Evolutionary conservation across 352 stramenopile species (phyloP), one percentile per base, ranked within the genome.

Genomic region (Pythium vanterpoolii): DNA sequence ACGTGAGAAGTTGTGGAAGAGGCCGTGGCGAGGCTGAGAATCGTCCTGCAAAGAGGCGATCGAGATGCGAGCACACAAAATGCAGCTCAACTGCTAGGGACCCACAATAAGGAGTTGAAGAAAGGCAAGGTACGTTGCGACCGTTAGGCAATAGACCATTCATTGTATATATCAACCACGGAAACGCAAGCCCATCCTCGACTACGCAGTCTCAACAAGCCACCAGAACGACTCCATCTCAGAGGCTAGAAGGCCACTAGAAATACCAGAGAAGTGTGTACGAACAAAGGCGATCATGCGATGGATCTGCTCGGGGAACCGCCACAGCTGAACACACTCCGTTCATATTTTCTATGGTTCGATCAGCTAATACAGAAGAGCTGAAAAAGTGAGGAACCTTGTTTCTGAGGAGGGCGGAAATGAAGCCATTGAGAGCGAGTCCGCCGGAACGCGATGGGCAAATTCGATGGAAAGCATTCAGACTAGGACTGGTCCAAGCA

Each of bases 391-490:
- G 2, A 9, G 3, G 33, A 38, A 38, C 3, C n/a, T n/a, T n/a
- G n/a, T n/a, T n/a, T n/a, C n/a, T n/a, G 33, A 38, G 33, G 16
- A 42, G 42, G 24, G 24, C 19, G 6, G 24, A 48, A 59, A 23
- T 39, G 38, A 40, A 58, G 24, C 48, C 49, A 56, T 45, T 16
- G 26, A 54, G 49, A 27, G 10, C 51, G 31, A 43, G 33, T 18
- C 33, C 16, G 14, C 8, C 27, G 42, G 54, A 61, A 61, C n/a
- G 23, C 34, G 30, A 23, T 9, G 4, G 8, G 54, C 54, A 61
- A 9, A 28, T 61, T 61, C 54, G 54, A 23, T 53, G 54, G 54
- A 61, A 61, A 43, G 19, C 4, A 39, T 36, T 4, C 19, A 33
- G 31, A 33, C 24, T 34, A 9, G 26, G 19, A 13, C n/a, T 21